Conservation (phyloP, 805 yeast genomes). For the Kodamaea neixiangensis region DNA sequence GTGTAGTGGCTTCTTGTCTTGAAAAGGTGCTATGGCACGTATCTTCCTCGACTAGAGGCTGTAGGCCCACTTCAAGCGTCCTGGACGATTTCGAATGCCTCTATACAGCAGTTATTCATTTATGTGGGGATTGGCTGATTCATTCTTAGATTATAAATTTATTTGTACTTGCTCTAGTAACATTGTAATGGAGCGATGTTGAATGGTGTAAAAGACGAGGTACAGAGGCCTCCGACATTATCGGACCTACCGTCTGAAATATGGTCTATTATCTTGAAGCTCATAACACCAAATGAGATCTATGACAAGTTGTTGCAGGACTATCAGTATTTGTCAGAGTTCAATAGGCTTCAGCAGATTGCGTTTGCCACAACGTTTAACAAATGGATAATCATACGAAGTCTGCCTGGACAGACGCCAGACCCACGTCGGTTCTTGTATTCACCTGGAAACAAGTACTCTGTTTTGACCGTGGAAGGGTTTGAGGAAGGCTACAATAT, state of each 20-base stretch:
- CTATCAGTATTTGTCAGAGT: slow-evolving; percentile 4
- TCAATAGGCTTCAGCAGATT: slow-evolving; percentile 8
- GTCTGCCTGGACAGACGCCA: background rate
- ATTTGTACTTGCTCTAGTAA: too few species aligned
- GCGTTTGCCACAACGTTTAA: slow-evolving; percentile 12
- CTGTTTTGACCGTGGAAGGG: slow-evolving; percentile 7
- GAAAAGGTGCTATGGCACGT: too few species aligned
- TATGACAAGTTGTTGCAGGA: slow-evolving; percentile 14
- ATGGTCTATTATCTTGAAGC: slow-evolving; percentile 8
- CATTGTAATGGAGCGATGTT: background rate
- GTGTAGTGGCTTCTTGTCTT: too few species aligned
- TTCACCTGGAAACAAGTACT: background rate
- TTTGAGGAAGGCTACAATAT: slow-evolving; percentile 13
- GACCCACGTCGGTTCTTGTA: slow-evolving; percentile 11
- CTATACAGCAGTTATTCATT: too few species aligned
- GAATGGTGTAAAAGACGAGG: background rate
- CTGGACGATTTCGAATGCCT: too few species aligned
- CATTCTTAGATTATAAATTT: background rate
- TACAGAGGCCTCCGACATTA: background rate
- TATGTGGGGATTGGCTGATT: background rate
- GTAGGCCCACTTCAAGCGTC: too few species aligned
- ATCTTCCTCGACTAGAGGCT: too few species aligned
- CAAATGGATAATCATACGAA: slow-evolving; percentile 8
- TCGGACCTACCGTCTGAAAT: slow-evolving; percentile 15
- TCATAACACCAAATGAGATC: slow-evolving; percentile 9